Percentiles rank a stretch among this genome's conserved stretches.
phyloP scores from a whole-genome alignment of 169 alveolate genomes.

The Cryptosporidium andersoni region DNA sequence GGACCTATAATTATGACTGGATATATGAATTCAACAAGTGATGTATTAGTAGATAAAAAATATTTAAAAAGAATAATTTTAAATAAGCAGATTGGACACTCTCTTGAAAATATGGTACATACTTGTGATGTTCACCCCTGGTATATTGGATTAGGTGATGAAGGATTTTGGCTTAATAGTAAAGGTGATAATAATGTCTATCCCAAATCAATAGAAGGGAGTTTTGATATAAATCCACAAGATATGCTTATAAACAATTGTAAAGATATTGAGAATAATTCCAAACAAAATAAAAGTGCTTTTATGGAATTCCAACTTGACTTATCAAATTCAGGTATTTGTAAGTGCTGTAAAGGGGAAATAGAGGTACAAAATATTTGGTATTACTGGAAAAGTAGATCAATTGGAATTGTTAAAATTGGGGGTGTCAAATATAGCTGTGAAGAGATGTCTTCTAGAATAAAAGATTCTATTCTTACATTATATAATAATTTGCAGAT shows the following conservation, averaged over 20 bases:
- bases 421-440: conserved; percentile 77
- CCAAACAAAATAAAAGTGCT: neutral
- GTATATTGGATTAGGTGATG: conserved; percentile 66
- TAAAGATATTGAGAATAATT: neutral
- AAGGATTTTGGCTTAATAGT: conserved; percentile 48
- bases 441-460: conserved; percentile 69
- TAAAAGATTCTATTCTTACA: conserved; percentile 5
- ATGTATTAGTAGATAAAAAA: conserved; percentile 11
- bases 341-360: conserved; percentile 19
- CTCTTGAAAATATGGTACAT: too few species aligned
- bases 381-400: conserved; percentile 73
- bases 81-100: neutral
- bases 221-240: neutral
- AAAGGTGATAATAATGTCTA: neutral
- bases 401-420: conserved; percentile 64
- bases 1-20: conserved; percentile 72
- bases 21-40: conserved; percentile 22
- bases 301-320: neutral
- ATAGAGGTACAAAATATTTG: conserved; percentile 22
- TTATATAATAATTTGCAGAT: neutral
- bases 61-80: neutral
- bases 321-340: neutral
- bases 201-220: neutral
- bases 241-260: neutral
- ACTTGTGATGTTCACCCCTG: conserved; percentile 53